Evolutionary conservation across 208 protist genomes (phyloP).

Genomic region (Leishmania aethiopica): DNA sequence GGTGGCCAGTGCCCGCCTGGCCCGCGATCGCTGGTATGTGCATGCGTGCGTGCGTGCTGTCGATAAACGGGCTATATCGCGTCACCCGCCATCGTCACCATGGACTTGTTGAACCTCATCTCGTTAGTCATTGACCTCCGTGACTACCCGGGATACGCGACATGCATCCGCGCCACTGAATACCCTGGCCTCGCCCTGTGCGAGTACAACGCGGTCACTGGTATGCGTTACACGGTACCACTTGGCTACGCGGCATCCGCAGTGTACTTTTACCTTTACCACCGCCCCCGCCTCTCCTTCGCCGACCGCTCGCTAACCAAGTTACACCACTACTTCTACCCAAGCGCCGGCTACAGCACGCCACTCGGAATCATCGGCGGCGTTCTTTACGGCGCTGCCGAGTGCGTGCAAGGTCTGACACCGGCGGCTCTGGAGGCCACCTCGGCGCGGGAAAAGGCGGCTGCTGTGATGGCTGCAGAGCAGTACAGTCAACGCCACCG

Average conservation of each 20-base stretch:
- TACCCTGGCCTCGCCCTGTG: conserved; percentile 48
- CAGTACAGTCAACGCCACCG: conserved; percentile 29
- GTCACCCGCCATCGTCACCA: not conserved
- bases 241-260: conserved; percentile 52
- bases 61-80: not conserved
- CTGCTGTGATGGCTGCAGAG: conserved; percentile 33
- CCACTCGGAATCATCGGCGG: conserved; percentile 50
- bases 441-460: conserved; percentile 29
- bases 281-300: conserved; percentile 66
- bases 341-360: conserved; percentile 74
- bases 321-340: conserved; percentile 83
- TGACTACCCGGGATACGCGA: conserved; percentile 67
- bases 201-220: conserved; percentile 54
- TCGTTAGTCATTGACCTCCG: conserved; percentile 22
- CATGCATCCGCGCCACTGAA: conserved; percentile 25
- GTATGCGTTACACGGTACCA: conserved; percentile 54
- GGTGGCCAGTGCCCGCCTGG: not conserved
- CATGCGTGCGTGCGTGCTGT: not conserved
- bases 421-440: conserved; percentile 16
- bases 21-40: not conserved
- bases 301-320: conserved; percentile 54
- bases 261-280: conserved; percentile 68
- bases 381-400: conserved; percentile 36
- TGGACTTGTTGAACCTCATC: conserved; percentile 8
- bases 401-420: conserved; percentile 27